phyloP scores from a whole-genome alignment of 2,329 filamentous ascomycete species.

The Juglanconis oblonga region DNA sequence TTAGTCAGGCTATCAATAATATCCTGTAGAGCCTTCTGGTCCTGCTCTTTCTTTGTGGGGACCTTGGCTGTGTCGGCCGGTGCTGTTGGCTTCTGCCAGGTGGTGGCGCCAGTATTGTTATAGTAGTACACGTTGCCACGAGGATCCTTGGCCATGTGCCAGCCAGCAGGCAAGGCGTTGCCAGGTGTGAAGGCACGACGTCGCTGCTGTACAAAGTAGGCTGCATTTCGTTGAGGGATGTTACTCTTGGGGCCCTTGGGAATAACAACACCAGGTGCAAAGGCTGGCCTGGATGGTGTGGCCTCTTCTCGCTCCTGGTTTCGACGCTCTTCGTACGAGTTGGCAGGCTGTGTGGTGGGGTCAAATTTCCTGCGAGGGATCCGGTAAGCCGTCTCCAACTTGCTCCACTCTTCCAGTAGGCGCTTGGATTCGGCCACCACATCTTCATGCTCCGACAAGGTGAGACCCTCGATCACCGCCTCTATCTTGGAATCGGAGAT shows the following conservation, averaged over 20 bases:
- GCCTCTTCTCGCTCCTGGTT: constrained; percentile 47
- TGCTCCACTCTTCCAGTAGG: constrained; percentile 82
- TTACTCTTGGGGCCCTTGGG: constrained; percentile 61
- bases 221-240: constrained; percentile 50
- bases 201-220: constrained; percentile 46
- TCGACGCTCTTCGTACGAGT: constrained; percentile 63
- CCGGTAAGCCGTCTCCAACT: constrained; percentile 84
- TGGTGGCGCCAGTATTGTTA: constrained; percentile 70
- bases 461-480: constrained; percentile 68
- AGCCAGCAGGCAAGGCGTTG: constrained; percentile 71
- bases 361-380: constrained; percentile 89
- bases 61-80: constrained; percentile 66
- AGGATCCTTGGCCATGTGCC: constrained; percentile 73
- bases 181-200: constrained; percentile 49
- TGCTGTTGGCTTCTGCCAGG: constrained; percentile 75
- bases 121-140: constrained; percentile 83
- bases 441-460: constrained; percentile 66
- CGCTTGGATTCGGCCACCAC: constrained; percentile 69
- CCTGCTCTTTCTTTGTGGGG: constrained; percentile 59
- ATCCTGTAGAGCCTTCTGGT: constrained; percentile 75
- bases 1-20: constrained; percentile 84
- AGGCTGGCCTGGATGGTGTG: constrained; percentile 16
- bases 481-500: constrained; percentile 97
- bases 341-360: constrained; percentile 55
- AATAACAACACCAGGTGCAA: constrained; percentile 41